A percentile compares a stretch with the other conserved stretches of the same genome.
phyloP scores from a whole-genome alignment of 2,329 filamentous ascomycete genomes.

The Aspergillus persii region DNA sequence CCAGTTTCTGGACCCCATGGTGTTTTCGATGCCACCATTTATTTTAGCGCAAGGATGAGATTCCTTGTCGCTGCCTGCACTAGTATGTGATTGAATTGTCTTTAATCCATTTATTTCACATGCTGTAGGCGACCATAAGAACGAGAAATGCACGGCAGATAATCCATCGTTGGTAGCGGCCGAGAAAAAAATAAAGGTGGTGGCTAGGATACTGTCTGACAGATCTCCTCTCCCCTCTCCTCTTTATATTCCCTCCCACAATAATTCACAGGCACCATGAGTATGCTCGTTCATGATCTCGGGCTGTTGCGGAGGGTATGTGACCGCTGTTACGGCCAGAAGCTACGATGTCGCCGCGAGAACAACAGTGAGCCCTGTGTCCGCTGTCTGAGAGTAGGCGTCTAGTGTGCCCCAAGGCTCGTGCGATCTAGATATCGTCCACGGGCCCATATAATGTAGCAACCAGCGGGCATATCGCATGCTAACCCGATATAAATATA shows the following conservation, averaged over 20 bases:
- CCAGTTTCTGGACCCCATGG: too few species aligned
- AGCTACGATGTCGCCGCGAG: background rate
- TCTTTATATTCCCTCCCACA: background rate
- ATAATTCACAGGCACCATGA: background rate
- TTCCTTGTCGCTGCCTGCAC: background rate
- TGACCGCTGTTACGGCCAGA: constrained; percentile 1
- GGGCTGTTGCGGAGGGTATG: background rate
- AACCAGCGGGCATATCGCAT: background rate
- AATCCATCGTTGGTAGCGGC: too few species aligned
- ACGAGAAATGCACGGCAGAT: background rate
- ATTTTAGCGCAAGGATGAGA: background rate
- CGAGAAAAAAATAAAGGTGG: too few species aligned
- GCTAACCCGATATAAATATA: background rate
- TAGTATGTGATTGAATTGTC: background rate
- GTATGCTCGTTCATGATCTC: constrained; percentile 1
- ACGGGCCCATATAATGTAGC: background rate
- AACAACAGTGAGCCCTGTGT: background rate
- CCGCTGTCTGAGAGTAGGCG: background rate
- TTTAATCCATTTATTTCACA: background rate
- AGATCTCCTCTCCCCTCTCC: background rate
- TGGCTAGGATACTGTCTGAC: too few species aligned
- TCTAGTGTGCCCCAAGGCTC: background rate
- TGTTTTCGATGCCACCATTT: background rate
- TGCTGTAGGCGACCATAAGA: background rate
- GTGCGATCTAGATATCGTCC: background rate